Evolutionary conservation across 805 yeast species (phyloP).

Genomic region (Wickerhamomyces ciferrii): DNA sequence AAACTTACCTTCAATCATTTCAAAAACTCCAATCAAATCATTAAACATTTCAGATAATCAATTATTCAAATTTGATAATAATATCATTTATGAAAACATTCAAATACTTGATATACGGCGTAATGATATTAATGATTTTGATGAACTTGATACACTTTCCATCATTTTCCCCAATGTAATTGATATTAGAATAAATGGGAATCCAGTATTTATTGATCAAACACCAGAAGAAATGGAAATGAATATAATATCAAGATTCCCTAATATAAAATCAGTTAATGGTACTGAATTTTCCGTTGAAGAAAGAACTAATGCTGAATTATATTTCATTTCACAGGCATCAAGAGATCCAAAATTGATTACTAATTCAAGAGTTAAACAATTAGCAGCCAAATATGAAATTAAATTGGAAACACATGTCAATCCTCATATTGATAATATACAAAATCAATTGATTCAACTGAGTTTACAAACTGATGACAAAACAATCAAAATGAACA

Average conservation of each 20-base stretch:
- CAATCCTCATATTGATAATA: neutral
- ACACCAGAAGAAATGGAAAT: constrained; percentile 21
- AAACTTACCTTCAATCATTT: constrained; percentile 22
- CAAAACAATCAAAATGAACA: neutral
- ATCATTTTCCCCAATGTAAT: constrained; percentile 34
- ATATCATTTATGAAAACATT: constrained; percentile 7
- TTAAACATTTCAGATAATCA: constrained; percentile 34
- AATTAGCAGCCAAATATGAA: constrained; percentile 33
- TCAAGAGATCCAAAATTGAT: neutral
- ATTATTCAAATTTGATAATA: constrained; percentile 13
- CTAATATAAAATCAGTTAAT: constrained; percentile 39
- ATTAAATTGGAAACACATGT: constrained; percentile 1
- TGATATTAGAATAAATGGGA: constrained; percentile 44
- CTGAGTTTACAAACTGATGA: constrained; percentile 2
- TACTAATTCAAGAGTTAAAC: constrained; percentile 28
- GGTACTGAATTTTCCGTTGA: constrained; percentile 44
- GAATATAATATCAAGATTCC: constrained; percentile 41
- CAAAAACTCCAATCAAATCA: constrained; percentile 4
- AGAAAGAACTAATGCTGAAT: constrained; percentile 61
- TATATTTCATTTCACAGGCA: constrained; percentile 49
- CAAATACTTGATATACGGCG: constrained; percentile 42
- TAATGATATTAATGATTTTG: constrained; percentile 45
- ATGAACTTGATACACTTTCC: constrained; percentile 38
- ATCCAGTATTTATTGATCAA: constrained; percentile 37
- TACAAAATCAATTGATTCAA: constrained; percentile 1